Percentiles rank a stretch among this genome's conserved stretches.
phyloP scores from a whole-genome alignment of 768 basidiomycete species.

The Tulasnella calospora region DNA sequence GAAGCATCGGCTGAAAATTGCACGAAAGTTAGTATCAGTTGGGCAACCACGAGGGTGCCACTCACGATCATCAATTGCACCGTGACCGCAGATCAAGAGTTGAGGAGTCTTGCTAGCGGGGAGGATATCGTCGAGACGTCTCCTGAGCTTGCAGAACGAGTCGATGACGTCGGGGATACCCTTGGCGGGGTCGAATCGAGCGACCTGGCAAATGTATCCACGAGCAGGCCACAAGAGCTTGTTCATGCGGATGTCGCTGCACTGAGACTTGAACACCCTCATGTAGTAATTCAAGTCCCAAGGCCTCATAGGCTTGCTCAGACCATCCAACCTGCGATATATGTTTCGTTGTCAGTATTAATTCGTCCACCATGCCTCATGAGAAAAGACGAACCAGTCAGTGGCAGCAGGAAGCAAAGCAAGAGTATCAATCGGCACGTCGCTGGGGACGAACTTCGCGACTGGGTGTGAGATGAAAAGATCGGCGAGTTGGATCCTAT shows the following conservation, averaged over 20 bases:
- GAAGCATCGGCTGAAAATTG: slow-evolving; percentile 37
- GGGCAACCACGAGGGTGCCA: slow-evolving; percentile 38
- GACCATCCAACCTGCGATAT: slow-evolving; percentile 69
- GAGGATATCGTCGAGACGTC: slow-evolving; percentile 49
- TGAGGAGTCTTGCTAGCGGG: slow-evolving; percentile 58
- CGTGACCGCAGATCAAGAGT: slow-evolving; percentile 81
- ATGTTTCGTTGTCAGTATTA: slow-evolving; percentile 20
- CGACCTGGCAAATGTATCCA: slow-evolving; percentile 85
- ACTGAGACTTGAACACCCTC: slow-evolving; percentile 77
- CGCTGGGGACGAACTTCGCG: slow-evolving; percentile 85
- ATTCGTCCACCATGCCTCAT: slow-evolving; percentile 34
- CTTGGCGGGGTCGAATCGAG: slow-evolving; percentile 88
- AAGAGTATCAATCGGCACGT: slow-evolving; percentile 68
- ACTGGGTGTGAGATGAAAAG: slow-evolving; percentile 93
- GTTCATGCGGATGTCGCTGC: slow-evolving; percentile 72
- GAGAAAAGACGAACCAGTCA: slow-evolving; percentile 58
- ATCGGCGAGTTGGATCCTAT: slow-evolving; percentile 79
- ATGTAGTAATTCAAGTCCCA: slow-evolving; percentile 73
- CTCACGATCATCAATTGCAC: slow-evolving; percentile 78
- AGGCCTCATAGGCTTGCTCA: slow-evolving; percentile 57
- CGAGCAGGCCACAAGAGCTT: slow-evolving; percentile 74
- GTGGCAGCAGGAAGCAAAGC: slow-evolving; percentile 76
- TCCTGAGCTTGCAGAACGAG: slow-evolving; percentile 58
- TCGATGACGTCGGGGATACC: slow-evolving; percentile 82
- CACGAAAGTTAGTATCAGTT: slow-evolving; percentile 7